Conservation (phyloP, 78 protist genomes). For the Planoprotostelium fungivorum region DNA sequence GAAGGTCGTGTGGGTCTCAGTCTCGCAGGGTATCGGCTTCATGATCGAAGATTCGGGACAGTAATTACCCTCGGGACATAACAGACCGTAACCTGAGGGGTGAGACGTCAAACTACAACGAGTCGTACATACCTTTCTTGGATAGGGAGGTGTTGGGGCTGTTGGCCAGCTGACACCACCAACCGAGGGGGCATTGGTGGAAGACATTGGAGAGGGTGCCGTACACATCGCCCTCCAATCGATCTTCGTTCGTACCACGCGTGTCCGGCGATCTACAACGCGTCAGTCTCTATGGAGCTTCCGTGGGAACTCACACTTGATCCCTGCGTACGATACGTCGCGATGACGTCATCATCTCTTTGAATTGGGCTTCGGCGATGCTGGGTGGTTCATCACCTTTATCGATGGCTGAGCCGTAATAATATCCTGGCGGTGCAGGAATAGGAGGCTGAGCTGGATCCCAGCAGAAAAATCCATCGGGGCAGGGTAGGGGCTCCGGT, state of each 20-base stretch:
- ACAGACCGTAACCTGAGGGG: not conserved
- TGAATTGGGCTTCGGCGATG: not conserved
- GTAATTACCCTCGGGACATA: not conserved
- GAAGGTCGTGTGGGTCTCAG: not conserved
- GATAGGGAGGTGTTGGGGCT: not conserved
- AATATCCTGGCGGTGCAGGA: not conserved
- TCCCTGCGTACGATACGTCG: too few relatives aligned
- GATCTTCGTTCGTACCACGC: not conserved
- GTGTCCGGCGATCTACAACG: not conserved
- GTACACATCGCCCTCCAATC: not conserved
- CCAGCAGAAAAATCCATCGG: not conserved
- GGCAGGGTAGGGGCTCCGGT: not conserved
- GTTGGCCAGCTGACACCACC: not conserved
- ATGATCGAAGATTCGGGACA: not conserved
- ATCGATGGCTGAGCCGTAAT: not conserved
- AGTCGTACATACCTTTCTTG: not conserved
- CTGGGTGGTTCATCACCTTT: too few relatives aligned
- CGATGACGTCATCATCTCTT: too few relatives aligned
- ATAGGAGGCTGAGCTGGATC: not conserved
- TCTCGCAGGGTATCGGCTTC: not conserved
- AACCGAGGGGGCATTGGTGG: not conserved
- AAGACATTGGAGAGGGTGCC: not conserved
- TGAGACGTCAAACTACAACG: not conserved
- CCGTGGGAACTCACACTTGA: too few relatives aligned
- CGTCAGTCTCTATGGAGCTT: too few relatives aligned